phyloP scores from a whole-genome alignment of 345 rosid species.

The Pelargonium nanum region DNA sequence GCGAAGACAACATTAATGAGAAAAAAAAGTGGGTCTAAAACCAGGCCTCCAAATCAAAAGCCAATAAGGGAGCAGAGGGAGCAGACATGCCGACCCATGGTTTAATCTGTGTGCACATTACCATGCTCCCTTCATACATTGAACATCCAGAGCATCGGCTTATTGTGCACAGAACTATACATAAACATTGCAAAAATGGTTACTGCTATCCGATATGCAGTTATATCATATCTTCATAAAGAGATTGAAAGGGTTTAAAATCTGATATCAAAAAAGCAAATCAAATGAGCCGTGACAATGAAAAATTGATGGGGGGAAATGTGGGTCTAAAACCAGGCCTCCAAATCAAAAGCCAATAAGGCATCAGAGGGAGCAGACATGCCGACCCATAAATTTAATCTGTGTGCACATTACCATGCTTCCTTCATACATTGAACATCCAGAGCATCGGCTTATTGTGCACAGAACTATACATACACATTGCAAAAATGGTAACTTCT shows the following conservation, averaged over 20 bases:
- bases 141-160: slow-evolving; percentile 18
- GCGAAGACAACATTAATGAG: too few relatives aligned
- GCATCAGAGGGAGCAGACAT: slow-evolving; percentile 9
- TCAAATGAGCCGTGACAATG: not conserved
- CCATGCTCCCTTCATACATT: slow-evolving; percentile 12
- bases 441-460: slow-evolving; percentile 15
- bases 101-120: slow-evolving; percentile 12
- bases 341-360: slow-evolving; percentile 4
- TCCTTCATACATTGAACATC: slow-evolving; percentile 9
- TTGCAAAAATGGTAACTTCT: too few relatives aligned
- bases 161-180: slow-evolving; percentile 9
- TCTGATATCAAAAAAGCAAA: not conserved
- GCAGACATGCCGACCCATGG: slow-evolving; percentile 14
- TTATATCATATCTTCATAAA: too few relatives aligned
- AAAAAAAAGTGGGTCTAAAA: not conserved
- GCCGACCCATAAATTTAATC: slow-evolving; percentile 9
- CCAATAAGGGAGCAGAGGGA: slow-evolving; percentile 6
- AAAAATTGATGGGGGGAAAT: not conserved
- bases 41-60: slow-evolving; percentile 13
- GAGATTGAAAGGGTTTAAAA: not conserved
- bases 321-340: slow-evolving; percentile 1
- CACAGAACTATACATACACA: not conserved
- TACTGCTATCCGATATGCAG: too few relatives aligned
- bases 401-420: slow-evolving; percentile 17
- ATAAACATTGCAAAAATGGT: too few relatives aligned